Evolutionary conservation across 2,329 filamentous ascomycete species (phyloP).

Genomic region (Monilinia laxa): DNA sequence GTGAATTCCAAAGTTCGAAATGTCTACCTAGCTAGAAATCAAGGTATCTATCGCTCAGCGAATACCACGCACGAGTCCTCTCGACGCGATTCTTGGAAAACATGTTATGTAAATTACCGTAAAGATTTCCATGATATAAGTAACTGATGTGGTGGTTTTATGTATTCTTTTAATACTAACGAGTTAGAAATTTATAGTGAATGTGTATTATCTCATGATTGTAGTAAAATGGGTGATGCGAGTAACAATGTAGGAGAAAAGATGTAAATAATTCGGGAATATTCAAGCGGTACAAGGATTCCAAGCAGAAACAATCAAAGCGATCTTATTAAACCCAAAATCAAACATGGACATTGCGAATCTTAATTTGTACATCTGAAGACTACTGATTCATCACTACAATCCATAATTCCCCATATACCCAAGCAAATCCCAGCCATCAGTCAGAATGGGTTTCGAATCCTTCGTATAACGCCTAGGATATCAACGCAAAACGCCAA

Average conservation of each 20-base stretch:
- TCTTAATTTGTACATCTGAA: slow-evolving; percentile 9
- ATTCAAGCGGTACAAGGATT: neutral
- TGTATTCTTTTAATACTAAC: neutral
- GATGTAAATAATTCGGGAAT: neutral
- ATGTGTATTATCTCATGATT: neutral
- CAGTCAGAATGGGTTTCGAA: neutral
- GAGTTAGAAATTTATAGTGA: neutral
- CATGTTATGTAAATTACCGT: no score
- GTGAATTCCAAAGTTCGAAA: no score
- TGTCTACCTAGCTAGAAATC: no score
- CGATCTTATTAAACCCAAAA: neutral
- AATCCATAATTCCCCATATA: neutral
- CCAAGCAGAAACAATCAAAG: neutral
- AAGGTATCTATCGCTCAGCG: no score
- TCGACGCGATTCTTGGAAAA: no score
- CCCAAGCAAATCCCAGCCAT: slow-evolving; percentile 6
- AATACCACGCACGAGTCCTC: no score
- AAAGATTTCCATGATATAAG: no score
- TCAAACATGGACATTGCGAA: slow-evolving; percentile 1
- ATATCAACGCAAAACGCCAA: slow-evolving; percentile 20
- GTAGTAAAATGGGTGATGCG: neutral
- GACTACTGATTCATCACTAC: neutral
- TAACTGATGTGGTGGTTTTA: neutral
- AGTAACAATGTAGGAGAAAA: neutral
- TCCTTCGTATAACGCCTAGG: slow-evolving; percentile 12